A percentile compares a stretch with the other conserved stretches of the same genome.
phyloP scores from a whole-genome alignment of 164 flowering plant genomes.

The Berberis thunbergii region DNA sequence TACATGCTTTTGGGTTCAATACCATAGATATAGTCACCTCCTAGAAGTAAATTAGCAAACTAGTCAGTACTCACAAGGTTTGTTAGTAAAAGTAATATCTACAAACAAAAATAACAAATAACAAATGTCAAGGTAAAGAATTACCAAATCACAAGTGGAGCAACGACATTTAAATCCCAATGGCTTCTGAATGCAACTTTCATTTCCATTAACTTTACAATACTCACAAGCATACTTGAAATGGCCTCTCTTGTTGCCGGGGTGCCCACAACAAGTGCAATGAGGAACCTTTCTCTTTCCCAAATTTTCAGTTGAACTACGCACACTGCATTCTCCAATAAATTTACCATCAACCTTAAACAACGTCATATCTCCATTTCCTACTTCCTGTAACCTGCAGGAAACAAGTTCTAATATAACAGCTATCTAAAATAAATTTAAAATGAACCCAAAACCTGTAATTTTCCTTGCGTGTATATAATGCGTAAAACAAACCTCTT shows the following conservation, averaged over 20 bases:
- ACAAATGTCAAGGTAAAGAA: conserved; percentile 1
- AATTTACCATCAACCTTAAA: conserved; percentile 11
- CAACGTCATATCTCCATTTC: conserved; percentile 21
- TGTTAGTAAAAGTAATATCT: not conserved
- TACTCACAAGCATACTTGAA: conserved; percentile 50
- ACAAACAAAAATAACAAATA: not conserved
- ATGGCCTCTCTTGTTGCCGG: conserved; percentile 74
- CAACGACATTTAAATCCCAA: conserved; percentile 71
- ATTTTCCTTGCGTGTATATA: not conserved
- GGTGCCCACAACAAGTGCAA: conserved; percentile 94
- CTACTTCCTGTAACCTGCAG: conserved; percentile 65
- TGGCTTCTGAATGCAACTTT: conserved; percentile 55
- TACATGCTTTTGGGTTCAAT: no score
- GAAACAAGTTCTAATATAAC: not conserved
- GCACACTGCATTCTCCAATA: conserved; percentile 8
- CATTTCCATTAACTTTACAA: conserved; percentile 30
- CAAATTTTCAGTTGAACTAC: conserved; percentile 19
- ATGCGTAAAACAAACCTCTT: conserved; percentile 35
- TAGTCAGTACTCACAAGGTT: no score
- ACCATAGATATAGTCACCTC: no score
- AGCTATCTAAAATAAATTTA: no score
- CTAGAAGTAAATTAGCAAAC: no score
- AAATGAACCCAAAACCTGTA: no score
- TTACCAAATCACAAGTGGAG: conserved; percentile 52
- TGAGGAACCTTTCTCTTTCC: conserved; percentile 44